Percentiles rank a stretch among this genome's conserved stretches.
These are phyloP conservation scores for Coprinopsis cinerea DNA, from an alignment of 768 basidiomycete genomes.

Conservation along the genomic window DNA sequence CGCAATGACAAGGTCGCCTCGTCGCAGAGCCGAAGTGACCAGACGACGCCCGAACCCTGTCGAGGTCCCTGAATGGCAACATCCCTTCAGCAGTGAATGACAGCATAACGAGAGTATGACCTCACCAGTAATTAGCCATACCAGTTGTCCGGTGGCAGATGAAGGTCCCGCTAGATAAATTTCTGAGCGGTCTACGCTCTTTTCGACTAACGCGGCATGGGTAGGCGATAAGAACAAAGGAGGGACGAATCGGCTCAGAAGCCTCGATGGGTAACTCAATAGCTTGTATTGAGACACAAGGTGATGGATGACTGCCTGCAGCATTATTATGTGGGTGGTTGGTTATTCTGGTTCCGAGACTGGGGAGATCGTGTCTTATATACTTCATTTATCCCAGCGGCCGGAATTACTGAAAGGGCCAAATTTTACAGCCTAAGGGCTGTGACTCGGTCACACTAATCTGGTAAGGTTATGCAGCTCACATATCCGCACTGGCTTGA, in stretches of 20 bases:
- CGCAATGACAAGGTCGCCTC: conserved; percentile 61
- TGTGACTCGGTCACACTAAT: no score
- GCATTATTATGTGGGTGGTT: not conserved
- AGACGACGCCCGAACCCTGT: conserved; percentile 56
- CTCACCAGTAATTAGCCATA: conserved; percentile 15
- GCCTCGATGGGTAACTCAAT: not conserved
- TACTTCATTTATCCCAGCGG: no score
- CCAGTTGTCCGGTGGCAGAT: not conserved
- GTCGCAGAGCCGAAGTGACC: conserved; percentile 36
- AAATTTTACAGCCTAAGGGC: no score
- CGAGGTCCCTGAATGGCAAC: conserved; percentile 38
- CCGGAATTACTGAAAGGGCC: no score
- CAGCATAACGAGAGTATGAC: not conserved
- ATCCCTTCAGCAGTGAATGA: not conserved
- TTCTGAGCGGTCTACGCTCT: not conserved
- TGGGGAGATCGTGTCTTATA: no score
- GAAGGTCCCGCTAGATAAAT: not conserved
- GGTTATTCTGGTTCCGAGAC: not conserved
- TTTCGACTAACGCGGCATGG: not conserved
- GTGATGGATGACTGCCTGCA: conserved; percentile 1
- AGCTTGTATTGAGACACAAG: not conserved
- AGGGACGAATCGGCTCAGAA: not conserved
- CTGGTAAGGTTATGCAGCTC: no score
- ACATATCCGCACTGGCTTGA: no score
- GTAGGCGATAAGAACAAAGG: not conserved